Conservation (phyloP, 805 yeast genomes). For the Kodamaea restingae region DNA sequence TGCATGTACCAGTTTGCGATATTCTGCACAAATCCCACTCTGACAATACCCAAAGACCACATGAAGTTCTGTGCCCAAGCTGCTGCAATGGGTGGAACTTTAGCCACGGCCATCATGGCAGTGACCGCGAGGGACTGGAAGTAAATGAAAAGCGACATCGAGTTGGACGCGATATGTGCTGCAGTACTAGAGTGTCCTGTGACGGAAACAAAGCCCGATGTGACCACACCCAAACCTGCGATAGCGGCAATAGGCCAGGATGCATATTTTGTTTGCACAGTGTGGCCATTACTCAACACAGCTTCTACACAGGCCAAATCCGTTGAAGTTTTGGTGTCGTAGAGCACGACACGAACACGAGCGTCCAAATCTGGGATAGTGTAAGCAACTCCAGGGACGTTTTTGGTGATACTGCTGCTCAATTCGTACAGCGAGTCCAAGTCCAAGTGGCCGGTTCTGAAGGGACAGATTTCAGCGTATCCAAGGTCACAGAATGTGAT, state of each 20-base stretch:
- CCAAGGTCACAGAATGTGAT: slow-evolving; percentile 62
- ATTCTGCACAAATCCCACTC: slow-evolving; percentile 68
- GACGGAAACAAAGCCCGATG: slow-evolving; percentile 83
- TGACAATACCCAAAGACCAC: slow-evolving; percentile 93
- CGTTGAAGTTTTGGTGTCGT: slow-evolving; percentile 34
- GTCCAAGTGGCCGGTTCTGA: slow-evolving; percentile 82
- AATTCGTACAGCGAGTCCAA: slow-evolving; percentile 50
- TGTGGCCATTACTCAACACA: slow-evolving; percentile 76
- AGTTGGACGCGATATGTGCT: slow-evolving; percentile 95
- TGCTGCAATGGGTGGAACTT: slow-evolving; percentile 94
- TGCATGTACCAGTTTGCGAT: slow-evolving; percentile 94
- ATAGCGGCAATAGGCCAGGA: slow-evolving; percentile 88
- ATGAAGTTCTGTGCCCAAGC: slow-evolving; percentile 97
- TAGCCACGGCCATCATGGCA: slow-evolving; percentile 91
- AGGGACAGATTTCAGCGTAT: slow-evolving; percentile 62
- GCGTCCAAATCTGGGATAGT: slow-evolving; percentile 95
- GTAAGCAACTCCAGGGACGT: slow-evolving; percentile 81
- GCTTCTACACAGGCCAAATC: slow-evolving; percentile 93
- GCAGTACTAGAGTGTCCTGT: slow-evolving; percentile 90
- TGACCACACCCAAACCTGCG: slow-evolving; percentile 80
- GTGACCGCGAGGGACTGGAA: slow-evolving; percentile 91
- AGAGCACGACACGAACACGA: slow-evolving; percentile 67
- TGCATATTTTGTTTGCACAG: slow-evolving; percentile 78
- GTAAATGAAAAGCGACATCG: slow-evolving; percentile 86
- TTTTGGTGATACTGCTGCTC: slow-evolving; percentile 35